Conservation (phyloP, 2,329 filamentous ascomycete species). For the Aspergillus sp. region DNA sequence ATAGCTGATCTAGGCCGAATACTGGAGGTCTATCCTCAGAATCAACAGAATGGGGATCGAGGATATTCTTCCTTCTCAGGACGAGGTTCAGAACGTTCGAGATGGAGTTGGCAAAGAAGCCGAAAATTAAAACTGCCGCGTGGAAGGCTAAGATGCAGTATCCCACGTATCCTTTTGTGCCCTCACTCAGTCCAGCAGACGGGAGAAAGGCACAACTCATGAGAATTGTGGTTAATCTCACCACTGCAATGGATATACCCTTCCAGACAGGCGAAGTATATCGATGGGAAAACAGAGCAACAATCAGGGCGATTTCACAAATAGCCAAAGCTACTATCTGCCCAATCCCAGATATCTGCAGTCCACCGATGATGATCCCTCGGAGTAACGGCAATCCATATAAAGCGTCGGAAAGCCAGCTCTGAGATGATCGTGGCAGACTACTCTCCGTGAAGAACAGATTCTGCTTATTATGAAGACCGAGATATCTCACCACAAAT, state of each 20-base stretch:
- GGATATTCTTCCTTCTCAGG: background rate
- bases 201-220: background rate
- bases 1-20: background rate
- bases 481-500: background rate
- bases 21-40: background rate
- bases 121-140: background rate
- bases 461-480: background rate
- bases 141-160: background rate
- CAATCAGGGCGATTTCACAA: background rate
- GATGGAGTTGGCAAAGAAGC: background rate
- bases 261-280: background rate
- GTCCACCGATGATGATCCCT: background rate
- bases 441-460: background rate
- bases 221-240: background rate
- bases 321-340: background rate
- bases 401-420: background rate
- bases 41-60: no score
- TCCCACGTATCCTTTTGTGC: background rate
- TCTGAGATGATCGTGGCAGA: background rate
- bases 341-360: background rate
- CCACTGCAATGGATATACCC: background rate
- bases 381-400: background rate
- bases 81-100: background rate
- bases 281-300: background rate
- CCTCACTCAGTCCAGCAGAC: background rate